phyloP scores from a whole-genome alignment of 192 early-diverging fungal genomes.

The Paraglomus brasilianum region DNA sequence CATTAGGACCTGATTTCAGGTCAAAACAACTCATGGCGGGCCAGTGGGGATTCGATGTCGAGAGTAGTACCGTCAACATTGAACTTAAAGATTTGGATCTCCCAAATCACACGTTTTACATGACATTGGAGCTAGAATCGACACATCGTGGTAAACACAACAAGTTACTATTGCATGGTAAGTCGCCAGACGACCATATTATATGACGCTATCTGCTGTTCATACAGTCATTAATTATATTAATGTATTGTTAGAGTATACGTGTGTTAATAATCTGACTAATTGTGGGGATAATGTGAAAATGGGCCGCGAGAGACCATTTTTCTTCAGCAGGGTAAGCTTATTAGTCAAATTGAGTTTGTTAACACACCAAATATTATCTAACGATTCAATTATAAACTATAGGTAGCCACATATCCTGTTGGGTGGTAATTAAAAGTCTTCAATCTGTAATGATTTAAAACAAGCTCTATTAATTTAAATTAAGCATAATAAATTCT shows the following conservation, averaged over 20 bases:
- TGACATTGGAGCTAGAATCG: constrained; percentile 34
- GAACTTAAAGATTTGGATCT: constrained; percentile 25
- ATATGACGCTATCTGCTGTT: background rate
- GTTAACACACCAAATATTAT: too few species aligned
- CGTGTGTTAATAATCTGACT: constrained; percentile 16
- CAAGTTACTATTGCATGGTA: constrained; percentile 37
- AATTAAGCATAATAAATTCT: too few species aligned
- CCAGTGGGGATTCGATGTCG: constrained; percentile 24
- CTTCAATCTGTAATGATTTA: too few species aligned
- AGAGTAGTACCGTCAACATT: constrained; percentile 29
- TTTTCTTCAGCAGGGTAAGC: constrained; percentile 26
- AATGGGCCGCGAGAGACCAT: constrained; percentile 14
- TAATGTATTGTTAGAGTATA: constrained; percentile 11
- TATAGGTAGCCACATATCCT: too few species aligned
- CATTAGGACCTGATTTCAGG: constrained; percentile 22
- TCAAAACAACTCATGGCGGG: constrained; percentile 35
- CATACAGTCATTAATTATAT: background rate
- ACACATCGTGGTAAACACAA: constrained; percentile 40
- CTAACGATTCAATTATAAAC: too few species aligned
- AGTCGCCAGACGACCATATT: background rate
- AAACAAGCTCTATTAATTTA: too few species aligned
- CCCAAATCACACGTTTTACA: constrained; percentile 29
- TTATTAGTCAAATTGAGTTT: too few species aligned
- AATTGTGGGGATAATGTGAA: background rate
- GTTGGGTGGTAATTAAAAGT: too few species aligned